Evolutionary conservation across 2,329 filamentous ascomycete species (phyloP).

Genomic region (Penicillium aurantiogriseum): DNA sequence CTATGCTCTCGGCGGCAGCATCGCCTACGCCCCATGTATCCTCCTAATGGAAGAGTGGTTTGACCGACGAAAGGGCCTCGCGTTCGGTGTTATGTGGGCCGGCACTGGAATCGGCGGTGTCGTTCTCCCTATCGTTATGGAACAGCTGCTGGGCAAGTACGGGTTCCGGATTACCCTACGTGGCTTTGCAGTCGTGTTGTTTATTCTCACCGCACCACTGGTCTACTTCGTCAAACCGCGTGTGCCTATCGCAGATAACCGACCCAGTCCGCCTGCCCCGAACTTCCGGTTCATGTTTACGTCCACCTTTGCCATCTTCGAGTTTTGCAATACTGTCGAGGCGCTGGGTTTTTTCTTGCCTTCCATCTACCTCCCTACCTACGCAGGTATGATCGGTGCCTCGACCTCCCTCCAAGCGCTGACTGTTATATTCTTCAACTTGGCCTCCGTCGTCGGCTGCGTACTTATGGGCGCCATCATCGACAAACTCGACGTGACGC

Average conservation of each 20-base stretch:
- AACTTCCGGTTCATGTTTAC: conserved; percentile 38
- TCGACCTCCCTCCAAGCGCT: conserved; percentile 22
- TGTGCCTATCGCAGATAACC: conserved; percentile 28
- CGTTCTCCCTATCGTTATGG: conserved; percentile 44
- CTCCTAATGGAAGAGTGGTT: conserved; percentile 54
- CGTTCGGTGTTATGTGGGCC: conserved; percentile 47
- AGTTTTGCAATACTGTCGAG: conserved; percentile 43
- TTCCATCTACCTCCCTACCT: conserved; percentile 40
- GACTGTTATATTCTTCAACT: conserved; percentile 36
- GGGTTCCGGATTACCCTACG: conserved; percentile 46
- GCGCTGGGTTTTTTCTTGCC: conserved; percentile 42
- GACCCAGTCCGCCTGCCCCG: conserved; percentile 36
- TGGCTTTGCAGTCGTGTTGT: conserved; percentile 39
- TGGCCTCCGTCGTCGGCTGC: conserved; percentile 33
- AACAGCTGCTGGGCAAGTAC: conserved; percentile 42
- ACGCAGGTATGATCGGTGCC: conserved; percentile 32
- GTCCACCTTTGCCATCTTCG: conserved; percentile 48
- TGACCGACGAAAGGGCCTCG: conserved; percentile 46
- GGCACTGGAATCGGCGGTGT: conserved; percentile 37
- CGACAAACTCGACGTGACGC: conserved; percentile 43
- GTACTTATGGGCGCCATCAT: conserved; percentile 39
- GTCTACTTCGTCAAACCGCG: conserved; percentile 43
- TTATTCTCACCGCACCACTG: conserved; percentile 38
- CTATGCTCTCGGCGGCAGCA: conserved; percentile 46
- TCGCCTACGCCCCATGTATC: conserved; percentile 49